These are phyloP conservation scores for Flaveria ramosissima DNA, from an alignment of 129 eudicot genomes.

Conservation along the genomic window DNA sequence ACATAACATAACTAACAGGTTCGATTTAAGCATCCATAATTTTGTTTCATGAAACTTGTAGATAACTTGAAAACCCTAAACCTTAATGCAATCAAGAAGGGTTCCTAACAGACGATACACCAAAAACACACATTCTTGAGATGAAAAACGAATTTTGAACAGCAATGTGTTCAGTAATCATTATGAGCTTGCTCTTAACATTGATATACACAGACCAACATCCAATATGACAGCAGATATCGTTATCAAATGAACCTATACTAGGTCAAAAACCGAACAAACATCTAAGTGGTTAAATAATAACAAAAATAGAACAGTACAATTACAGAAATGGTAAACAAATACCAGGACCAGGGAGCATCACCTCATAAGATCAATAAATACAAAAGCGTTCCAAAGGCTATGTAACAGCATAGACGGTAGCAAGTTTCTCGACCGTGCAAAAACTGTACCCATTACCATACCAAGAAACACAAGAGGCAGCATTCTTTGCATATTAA, in stretches of 20 bases:
- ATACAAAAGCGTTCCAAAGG: constrained; percentile 77
- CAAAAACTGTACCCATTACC: constrained; percentile 63
- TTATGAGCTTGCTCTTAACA: constrained; percentile 28
- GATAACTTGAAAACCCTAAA: too few relatives aligned
- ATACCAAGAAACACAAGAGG: constrained; percentile 68
- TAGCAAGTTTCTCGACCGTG: constrained; percentile 60
- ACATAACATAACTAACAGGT: too few relatives aligned
- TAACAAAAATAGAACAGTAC: not conserved
- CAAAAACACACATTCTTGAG: not conserved
- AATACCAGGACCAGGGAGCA: not conserved
- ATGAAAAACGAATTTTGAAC: not conserved
- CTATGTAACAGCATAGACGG: constrained; percentile 70
- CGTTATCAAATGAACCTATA: constrained; percentile 17
- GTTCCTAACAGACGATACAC: not conserved
- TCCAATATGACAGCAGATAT: constrained; percentile 24
- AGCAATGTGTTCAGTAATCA: constrained; percentile 1
- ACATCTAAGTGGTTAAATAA: constrained; percentile 24
- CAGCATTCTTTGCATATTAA: constrained; percentile 63
- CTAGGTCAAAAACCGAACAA: constrained; percentile 10
- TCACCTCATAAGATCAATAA: constrained; percentile 73
- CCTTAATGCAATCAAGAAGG: too few relatives aligned
- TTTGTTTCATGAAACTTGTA: too few relatives aligned
- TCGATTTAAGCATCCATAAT: too few relatives aligned
- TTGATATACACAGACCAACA: constrained; percentile 30
- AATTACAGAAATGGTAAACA: constrained; percentile 19